phyloP scores from a whole-genome alignment of 441 rosid genomes.

The Croton laevigatus region DNA sequence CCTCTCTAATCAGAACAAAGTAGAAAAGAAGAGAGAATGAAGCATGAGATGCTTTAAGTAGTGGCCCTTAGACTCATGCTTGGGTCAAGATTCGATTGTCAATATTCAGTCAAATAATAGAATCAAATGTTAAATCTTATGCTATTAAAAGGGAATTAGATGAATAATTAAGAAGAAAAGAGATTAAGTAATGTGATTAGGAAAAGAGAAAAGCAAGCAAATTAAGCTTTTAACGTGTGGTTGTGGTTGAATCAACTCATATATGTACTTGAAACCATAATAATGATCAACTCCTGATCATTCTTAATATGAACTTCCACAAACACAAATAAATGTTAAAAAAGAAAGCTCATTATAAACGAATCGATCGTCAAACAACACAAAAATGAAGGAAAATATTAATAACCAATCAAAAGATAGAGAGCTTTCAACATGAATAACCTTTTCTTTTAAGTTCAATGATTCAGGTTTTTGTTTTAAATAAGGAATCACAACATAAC shows the following conservation, averaged over 20 bases:
- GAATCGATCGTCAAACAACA: conserved; percentile 14
- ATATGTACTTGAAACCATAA: conserved; percentile 10
- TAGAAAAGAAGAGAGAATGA: conserved; percentile 15
- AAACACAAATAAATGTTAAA: conserved; percentile 19
- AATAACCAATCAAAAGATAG: conserved; percentile 17
- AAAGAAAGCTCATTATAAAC: conserved; percentile 18
- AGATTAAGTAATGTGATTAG: conserved; percentile 9
- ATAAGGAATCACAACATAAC: conserved; percentile 26
- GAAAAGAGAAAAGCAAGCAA: background rate
- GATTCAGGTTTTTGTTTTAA: conserved; percentile 27
- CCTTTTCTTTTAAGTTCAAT: conserved; percentile 27
- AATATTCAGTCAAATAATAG: conserved; percentile 31
- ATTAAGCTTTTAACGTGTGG: conserved; percentile 19
- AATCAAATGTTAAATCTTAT: conserved; percentile 18
- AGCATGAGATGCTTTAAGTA: conserved; percentile 43
- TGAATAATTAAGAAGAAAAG: conserved; percentile 12
- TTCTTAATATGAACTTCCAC: conserved; percentile 3
- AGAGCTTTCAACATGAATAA: conserved; percentile 26
- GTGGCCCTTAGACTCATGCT: conserved; percentile 30
- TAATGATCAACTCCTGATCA: no score
- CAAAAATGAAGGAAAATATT: conserved; percentile 15
- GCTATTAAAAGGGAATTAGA: conserved; percentile 21
- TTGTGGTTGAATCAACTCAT: conserved; percentile 15
- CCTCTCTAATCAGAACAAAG: conserved; percentile 21
- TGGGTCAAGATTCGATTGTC: conserved; percentile 32